These are phyloP conservation scores for Hygrocybe punicea DNA, from an alignment of 768 basidiomycete genomes.

Conservation along the genomic window DNA sequence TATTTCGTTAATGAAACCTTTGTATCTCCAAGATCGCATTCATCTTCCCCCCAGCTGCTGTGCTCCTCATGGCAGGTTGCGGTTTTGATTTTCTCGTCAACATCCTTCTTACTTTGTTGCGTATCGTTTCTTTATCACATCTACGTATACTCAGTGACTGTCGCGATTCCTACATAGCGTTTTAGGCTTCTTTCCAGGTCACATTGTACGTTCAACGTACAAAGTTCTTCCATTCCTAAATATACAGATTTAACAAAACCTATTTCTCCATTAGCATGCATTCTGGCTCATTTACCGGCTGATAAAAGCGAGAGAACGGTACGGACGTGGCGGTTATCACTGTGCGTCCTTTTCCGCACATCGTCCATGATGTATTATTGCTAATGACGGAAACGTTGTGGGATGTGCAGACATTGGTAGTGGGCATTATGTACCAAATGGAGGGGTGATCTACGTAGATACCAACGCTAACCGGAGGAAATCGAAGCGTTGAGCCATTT, in stretches of 20 bases:
- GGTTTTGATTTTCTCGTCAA: slow-evolving; percentile 85
- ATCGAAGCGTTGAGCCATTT: too few species aligned
- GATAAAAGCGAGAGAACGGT: slow-evolving; percentile 82
- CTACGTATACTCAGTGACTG: neutral
- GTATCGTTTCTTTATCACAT: slow-evolving; percentile 8
- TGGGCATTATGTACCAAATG: neutral
- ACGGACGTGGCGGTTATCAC: slow-evolving; percentile 69
- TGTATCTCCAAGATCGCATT: slow-evolving; percentile 57
- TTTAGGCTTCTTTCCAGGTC: slow-evolving; percentile 72
- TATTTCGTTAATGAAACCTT: neutral
- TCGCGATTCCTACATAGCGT: neutral
- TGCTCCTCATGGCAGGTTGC: slow-evolving; percentile 73
- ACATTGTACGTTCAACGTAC: slow-evolving; percentile 30
- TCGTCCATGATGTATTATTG: neutral
- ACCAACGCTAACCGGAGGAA: too few species aligned
- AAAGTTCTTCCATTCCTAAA: neutral
- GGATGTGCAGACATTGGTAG: neutral
- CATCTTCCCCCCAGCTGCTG: slow-evolving; percentile 78
- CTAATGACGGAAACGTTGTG: neutral
- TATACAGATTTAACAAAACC: too few species aligned
- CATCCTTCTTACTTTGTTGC: slow-evolving; percentile 71
- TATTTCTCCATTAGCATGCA: slow-evolving; percentile 49
- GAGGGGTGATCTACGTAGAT: too few species aligned
- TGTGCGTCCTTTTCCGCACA: slow-evolving; percentile 49
- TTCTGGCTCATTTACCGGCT: slow-evolving; percentile 90